A percentile compares a stretch with the other conserved stretches of the same genome.
These are phyloP conservation scores for Narthecium ossifragum DNA, from an alignment of 106 monocot species.

Conservation along the genomic window DNA sequence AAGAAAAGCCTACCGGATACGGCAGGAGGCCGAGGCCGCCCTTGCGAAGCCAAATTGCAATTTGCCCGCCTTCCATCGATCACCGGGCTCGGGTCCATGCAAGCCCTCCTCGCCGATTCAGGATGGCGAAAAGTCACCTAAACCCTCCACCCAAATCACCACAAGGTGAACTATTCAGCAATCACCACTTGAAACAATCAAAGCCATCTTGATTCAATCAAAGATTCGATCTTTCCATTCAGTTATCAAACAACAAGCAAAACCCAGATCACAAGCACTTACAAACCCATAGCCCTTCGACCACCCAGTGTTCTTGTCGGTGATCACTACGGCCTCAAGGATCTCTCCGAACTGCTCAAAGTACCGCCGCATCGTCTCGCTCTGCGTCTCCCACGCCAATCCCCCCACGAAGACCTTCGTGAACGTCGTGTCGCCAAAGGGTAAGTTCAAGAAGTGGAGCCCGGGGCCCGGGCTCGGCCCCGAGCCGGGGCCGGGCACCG, in stretches of 20 bases:
- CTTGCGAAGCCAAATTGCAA: conserved; percentile 79
- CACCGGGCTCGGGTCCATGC: conserved; percentile 53
- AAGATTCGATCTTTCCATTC: no score
- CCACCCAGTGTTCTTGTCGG: conserved; percentile 35
- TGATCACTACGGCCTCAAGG: conserved; percentile 38
- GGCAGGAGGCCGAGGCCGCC: conserved; percentile 27
- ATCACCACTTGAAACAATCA: background rate
- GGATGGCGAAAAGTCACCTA: conserved; percentile 86
- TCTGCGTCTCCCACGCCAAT: conserved; percentile 42
- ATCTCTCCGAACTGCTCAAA: conserved; percentile 42
- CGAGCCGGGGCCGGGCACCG: conserved; percentile 6
- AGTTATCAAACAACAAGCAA: background rate
- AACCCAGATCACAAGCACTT: conserved; percentile 13
- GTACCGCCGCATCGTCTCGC: conserved; percentile 21
- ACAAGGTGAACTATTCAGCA: conserved; percentile 4
- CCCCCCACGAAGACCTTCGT: conserved; percentile 47
- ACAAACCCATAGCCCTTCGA: conserved; percentile 53
- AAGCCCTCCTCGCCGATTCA: conserved; percentile 64
- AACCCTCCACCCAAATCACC: conserved; percentile 32
- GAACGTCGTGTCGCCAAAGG: conserved; percentile 29
- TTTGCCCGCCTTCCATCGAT: conserved; percentile 80
- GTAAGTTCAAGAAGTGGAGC: conserved; percentile 8
- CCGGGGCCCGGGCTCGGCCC: background rate
- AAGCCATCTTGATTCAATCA: background rate
- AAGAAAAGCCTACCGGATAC: conserved; percentile 22